Base-by-base conservation (phyloP, 176 grass and related monocot genomes). In the Bromus sterilis region DNA sequence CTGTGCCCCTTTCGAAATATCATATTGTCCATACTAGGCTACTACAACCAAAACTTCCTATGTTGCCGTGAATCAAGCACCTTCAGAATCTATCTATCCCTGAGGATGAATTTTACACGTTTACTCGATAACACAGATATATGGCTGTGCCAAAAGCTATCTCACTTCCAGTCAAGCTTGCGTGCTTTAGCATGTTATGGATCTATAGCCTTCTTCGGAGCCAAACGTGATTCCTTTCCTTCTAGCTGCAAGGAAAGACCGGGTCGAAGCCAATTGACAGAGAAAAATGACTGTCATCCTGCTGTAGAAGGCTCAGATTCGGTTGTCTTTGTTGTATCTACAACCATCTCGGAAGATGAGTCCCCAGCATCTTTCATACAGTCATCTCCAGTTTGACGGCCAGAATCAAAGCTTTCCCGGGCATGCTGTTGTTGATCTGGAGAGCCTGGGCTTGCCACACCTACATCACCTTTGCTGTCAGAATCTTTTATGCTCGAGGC, bases 281-380 rank as follows among this genome's bases (percentile, higher is more conserved):
- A 14, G 74, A 57, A 37, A 78, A 82, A 48, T 15, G 6, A 71
- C 64, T 41, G 57, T 86, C 85, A 87, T 87, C 87, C 79, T 74
- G 86, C 85, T 74, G 80, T 72, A 78, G 85, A 84, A 51, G 82
- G 76, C 68, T 85, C 80, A 51, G 86, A 82, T 59, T 84, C 77
- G 56, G 79, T 48, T 63, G 66, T 48, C 42, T 75, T 74, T 69
- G 66, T 46, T 40, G 77, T 60, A 79, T 79, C 55, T 83, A 70
- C 53, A 58, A 64, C 60, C 43, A 77, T 78, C 59, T 85, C 79
- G 9, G 78, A 56, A 26, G 78, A 82, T 20, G 39, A 80, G 73
- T 77, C 78, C 55, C 32, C n/a, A 48, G 65, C 69, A 66, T 63
- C 11, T 41, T 78, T 56, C 39, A 48, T 53, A 64, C 62, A 58